Conservation (phyloP, 2,329 filamentous ascomycete species). For the Claviceps fusiformis region DNA sequence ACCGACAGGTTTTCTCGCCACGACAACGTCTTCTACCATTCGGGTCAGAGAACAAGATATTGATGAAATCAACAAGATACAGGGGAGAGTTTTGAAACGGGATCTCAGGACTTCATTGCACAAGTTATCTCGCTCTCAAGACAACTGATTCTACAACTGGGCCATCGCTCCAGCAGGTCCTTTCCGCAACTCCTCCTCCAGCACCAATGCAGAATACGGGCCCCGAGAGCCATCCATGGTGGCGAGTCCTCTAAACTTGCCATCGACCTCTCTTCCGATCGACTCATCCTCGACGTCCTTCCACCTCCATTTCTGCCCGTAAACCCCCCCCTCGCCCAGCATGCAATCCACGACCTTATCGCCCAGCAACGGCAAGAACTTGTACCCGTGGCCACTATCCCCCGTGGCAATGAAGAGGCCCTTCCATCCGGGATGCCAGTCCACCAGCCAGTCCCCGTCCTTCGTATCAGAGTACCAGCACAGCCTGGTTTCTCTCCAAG, state of each 20-base stretch:
- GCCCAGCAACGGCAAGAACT: conserved; percentile 54
- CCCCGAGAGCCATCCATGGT: conserved; percentile 42
- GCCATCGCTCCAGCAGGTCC: background rate
- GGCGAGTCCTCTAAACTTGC: conserved; percentile 25
- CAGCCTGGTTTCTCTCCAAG: conserved; percentile 48
- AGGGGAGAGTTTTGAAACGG: too few species aligned
- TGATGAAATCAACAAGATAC: too few species aligned
- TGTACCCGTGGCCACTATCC: conserved; percentile 53
- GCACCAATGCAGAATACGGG: conserved; percentile 30
- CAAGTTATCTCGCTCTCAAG: background rate
- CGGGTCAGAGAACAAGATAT: too few species aligned
- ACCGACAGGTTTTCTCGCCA: too few species aligned
- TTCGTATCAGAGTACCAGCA: conserved; percentile 70
- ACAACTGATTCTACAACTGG: background rate
- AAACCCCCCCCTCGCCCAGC: conserved; percentile 30
- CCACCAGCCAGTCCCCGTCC: conserved; percentile 56
- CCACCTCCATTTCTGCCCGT: conserved; percentile 48
- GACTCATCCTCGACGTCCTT: conserved; percentile 37
- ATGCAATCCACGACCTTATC: conserved; percentile 46
- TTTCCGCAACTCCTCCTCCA: conserved; percentile 28
- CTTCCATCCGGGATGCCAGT: conserved; percentile 49
- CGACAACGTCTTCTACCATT: too few species aligned
- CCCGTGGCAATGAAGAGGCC: conserved; percentile 49
- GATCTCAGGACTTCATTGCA: background rate
- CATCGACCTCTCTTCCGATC: conserved; percentile 19